Conservation (phyloP, 1,139 yeast genomes). For the Oligophagozyma castellii region DNA sequence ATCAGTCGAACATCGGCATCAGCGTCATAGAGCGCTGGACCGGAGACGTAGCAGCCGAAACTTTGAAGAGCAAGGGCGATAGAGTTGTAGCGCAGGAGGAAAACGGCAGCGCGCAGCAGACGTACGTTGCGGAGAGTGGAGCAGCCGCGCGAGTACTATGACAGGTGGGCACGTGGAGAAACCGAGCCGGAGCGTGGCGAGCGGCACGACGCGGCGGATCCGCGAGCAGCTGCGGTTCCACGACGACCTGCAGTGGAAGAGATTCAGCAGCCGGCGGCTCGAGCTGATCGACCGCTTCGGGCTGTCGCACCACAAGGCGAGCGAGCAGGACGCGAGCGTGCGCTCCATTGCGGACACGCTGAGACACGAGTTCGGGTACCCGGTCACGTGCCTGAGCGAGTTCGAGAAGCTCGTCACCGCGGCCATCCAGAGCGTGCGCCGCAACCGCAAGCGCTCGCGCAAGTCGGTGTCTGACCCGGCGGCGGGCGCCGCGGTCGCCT, state of each 20-base stretch:
- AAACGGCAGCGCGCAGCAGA: too few relatives aligned
- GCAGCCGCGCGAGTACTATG: too few relatives aligned
- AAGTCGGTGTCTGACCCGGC: slow-evolving; percentile 6
- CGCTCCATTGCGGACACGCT: slow-evolving; percentile 61
- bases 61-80: too few relatives aligned
- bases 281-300: slow-evolving; percentile 77
- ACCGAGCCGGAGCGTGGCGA: too few relatives aligned
- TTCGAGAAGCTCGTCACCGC: slow-evolving; percentile 86
- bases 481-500: not conserved
- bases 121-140: too few relatives aligned
- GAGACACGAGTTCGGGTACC: slow-evolving; percentile 63
- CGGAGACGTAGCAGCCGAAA: too few relatives aligned
- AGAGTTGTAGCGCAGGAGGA: too few relatives aligned
- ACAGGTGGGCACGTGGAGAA: too few relatives aligned
- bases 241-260: slow-evolving; percentile 79
- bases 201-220: slow-evolving; percentile 76
- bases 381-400: slow-evolving; percentile 43
- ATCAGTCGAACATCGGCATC: too few relatives aligned
- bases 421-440: slow-evolving; percentile 70
- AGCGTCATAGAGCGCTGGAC: too few relatives aligned
- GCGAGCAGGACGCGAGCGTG: slow-evolving; percentile 81
- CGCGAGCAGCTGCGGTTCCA: slow-evolving; percentile 59
- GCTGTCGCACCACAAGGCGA: slow-evolving; percentile 68
- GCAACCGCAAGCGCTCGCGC: slow-evolving; percentile 48
- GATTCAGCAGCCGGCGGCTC: slow-evolving; percentile 74